Evolutionary conservation across 257 asterid species (phyloP).

Genomic region (Echium plantagineum): DNA sequence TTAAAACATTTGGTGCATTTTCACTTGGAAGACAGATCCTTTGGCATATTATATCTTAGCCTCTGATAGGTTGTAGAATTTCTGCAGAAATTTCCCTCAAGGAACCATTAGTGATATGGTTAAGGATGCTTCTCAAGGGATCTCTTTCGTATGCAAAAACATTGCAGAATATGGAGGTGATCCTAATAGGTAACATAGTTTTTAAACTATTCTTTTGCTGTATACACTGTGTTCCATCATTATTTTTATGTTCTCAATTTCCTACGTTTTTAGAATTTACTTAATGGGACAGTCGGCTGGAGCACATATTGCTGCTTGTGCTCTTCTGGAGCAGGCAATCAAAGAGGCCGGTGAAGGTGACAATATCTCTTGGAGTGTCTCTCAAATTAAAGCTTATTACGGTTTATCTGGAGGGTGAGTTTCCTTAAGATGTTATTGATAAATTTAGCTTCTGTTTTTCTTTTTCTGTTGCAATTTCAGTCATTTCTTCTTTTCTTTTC

Average conservation of each 20-base stretch:
- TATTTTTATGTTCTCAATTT: constrained; percentile 6
- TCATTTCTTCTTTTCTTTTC: not conserved
- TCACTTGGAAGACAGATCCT: not conserved
- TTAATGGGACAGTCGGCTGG: constrained; percentile 99
- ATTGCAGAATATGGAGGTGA: constrained; percentile 97
- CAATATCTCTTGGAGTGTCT: constrained; percentile 70
- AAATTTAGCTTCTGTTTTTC: too few relatives aligned
- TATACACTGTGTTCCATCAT: constrained; percentile 2
- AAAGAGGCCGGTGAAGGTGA: constrained; percentile 68
- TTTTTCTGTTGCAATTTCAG: too few relatives aligned
- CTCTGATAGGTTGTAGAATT: constrained; percentile 9
- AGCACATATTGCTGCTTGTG: constrained; percentile 90
- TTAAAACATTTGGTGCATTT: not conserved
- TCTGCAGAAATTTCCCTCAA: constrained; percentile 94
- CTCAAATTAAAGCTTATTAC: constrained; percentile 77
- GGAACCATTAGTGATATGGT: constrained; percentile 94
- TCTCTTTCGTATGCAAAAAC: constrained; percentile 78
- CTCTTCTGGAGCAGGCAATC: constrained; percentile 80
- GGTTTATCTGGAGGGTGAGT: constrained; percentile 98
- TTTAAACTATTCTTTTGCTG: not conserved
- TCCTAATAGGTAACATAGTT: constrained; percentile 62
- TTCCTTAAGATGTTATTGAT: constrained; percentile 6
- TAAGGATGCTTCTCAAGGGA: constrained; percentile 90
- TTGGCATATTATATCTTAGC: not conserved
- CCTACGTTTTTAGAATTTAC: constrained; percentile 39